A percentile compares a stretch with the other conserved stretches of the same genome.
Evolutionary conservation across 441 rosid species (phyloP).

Genomic region (Pelargonium cotyledonis): DNA sequence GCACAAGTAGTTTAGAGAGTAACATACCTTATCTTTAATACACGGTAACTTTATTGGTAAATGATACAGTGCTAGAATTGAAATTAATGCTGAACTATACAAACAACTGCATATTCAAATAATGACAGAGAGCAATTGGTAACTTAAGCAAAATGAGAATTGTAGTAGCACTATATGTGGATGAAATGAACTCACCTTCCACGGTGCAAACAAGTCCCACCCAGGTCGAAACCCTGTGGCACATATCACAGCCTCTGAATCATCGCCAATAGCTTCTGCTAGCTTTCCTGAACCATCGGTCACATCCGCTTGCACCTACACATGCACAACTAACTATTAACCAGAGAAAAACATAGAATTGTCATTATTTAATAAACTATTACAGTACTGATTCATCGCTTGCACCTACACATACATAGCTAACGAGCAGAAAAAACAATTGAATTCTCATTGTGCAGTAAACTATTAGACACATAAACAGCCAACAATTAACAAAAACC

Average conservation of each 20-base stretch:
- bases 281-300: slow-evolving; percentile 68
- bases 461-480: no score
- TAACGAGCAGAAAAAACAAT: no score
- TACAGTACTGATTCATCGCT: background rate
- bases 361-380: background rate
- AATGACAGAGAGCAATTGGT: background rate
- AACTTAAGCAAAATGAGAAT: background rate
- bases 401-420: no score
- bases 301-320: slow-evolving; percentile 80
- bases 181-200: slow-evolving; percentile 50
- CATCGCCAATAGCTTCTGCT: slow-evolving; percentile 75
- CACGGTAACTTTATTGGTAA: no score
- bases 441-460: no score
- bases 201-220: slow-evolving; percentile 72
- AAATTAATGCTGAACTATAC: no score
- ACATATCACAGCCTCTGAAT: slow-evolving; percentile 75
- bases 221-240: slow-evolving; percentile 80
- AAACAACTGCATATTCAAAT: background rate
- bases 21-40: no score
- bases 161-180: background rate
- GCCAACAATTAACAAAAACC: background rate
- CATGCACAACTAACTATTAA: slow-evolving; percentile 3
- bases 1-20: no score
- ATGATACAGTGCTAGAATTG: no score
- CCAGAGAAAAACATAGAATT: background rate